Conservation (phyloP, 2,329 filamentous ascomycete species). For the Penicillium polonicum region DNA sequence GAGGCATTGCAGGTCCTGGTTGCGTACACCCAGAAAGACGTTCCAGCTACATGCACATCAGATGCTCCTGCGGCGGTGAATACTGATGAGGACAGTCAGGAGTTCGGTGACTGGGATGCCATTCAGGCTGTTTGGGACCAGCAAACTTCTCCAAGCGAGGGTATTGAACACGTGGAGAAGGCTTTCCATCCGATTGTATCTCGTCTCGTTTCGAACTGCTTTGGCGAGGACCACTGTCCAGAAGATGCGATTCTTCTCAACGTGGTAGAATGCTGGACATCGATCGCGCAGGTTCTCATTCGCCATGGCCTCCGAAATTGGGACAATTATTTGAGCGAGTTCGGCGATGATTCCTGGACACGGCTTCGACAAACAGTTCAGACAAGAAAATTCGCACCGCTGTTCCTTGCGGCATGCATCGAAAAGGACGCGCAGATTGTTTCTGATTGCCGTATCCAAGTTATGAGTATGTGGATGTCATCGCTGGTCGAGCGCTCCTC, state of each 20-base stretch:
- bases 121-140: constrained; percentile 49
- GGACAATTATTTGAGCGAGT: constrained; percentile 56
- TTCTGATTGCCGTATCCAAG: constrained; percentile 47
- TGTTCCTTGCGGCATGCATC: constrained; percentile 48
- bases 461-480: constrained; percentile 55
- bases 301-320: constrained; percentile 50
- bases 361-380: constrained; percentile 48
- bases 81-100: constrained; percentile 61
- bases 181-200: constrained; percentile 51
- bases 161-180: constrained; percentile 39
- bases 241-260: constrained; percentile 55
- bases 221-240: constrained; percentile 57
- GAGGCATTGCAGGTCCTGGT: constrained; percentile 52
- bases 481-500: constrained; percentile 60
- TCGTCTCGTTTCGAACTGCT: constrained; percentile 59
- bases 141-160: constrained; percentile 24
- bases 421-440: constrained; percentile 44
- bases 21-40: constrained; percentile 40
- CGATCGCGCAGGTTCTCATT: constrained; percentile 50
- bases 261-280: constrained; percentile 56
- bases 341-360: constrained; percentile 52
- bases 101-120: constrained; percentile 60
- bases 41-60: constrained; percentile 18
- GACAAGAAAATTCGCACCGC: constrained; percentile 48
- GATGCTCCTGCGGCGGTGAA: constrained; percentile 26